Base-by-base conservation (phyloP, 148 eudicot genomes). In the Rhododendron molle region DNA sequence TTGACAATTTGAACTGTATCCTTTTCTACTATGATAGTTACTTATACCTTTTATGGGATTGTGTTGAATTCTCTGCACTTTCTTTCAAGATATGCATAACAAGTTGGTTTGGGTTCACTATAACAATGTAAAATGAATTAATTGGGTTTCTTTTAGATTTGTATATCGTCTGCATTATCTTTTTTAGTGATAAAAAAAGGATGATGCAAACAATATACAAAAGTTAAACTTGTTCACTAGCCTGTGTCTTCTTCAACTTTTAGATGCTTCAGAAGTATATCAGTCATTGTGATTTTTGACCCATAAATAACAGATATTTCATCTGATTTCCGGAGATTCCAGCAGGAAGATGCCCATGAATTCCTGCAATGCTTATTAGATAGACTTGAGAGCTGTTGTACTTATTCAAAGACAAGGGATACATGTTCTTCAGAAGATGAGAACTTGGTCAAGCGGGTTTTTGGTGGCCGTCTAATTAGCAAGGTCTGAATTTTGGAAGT, bases 281-380 rank as follows among this genome's bases (percentile, higher is more conserved):
- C 12, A 15, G 12, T 11, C 62, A 73, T 84, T 90, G 91, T 80
- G 81, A 84, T 85, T 85, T 92, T 96, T 96, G 88, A 96, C 97
- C 60, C 16, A 38, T 62, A 86, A 85, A 36, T 79, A 26, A 43
- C 84, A 96, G 99, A 94, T 78, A 87, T 96, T 81, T 95, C 98
- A 38, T 92, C 94, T 20, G 74, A 50, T 84, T 96, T 96, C 43
- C 92, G 80, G 58, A 91, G 95, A 87, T 92, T 85, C 85, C 95
- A 94, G 87, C 99, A 96, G 88, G 99, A 96, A 86, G 99, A 96
- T 93, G 99, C 99, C 65, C 99, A 96, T 86, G 98, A 95, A 83
- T 94, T 94, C 89, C 88, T 96, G 83, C 98, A 93, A 81, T 94
- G 96, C 87, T 90, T 96, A 52, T 86, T 95, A 79, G 98, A 95